Base-by-base conservation (phyloP, 2,329 filamentous ascomycete genomes). In the Colletotrichum cereale region DNA sequence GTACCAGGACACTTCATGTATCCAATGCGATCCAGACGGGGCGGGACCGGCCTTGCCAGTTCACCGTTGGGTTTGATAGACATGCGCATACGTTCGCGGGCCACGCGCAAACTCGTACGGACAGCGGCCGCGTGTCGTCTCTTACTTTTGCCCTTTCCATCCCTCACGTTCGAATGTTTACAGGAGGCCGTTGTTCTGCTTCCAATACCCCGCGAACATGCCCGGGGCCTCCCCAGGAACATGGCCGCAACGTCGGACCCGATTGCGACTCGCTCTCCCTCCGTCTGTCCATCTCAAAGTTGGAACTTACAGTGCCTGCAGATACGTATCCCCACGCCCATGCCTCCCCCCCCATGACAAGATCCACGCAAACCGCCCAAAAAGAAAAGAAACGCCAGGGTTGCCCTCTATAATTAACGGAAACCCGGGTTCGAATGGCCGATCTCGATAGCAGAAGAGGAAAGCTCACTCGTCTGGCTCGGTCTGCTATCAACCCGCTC, bases 251-350 rank as follows among this genome's bases (percentile, higher is more conserved):
- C 40, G 66, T 71, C 64, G 50, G 64, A 52, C 57, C 36, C 64
- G 57, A 67, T 62, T 57, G 57, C 64, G 68, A 68, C 57, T 67
- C 50, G 50, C 40, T 29, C 62, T 24, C n/a, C 57, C 52, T 52
- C 40, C 6, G 50, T 34, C 12, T 42, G 52, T 16, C 24, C 44
- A 40, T 40, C 31, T 48, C 34, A 61, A 61, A 3, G 40, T 31
- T 44, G 42, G n/a, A 60, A 36, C 29, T 26, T 61, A 47, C 42
- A 47, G 57, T 61, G 57, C 57, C 29, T 61, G 38, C 29, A 44
- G 50, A 67, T 57, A 64, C 38, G 61, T 55, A 56, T 63, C 24
- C 24, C 58, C 48, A 31, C 26, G 31, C n/a, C 58, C 34, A 24
- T 48, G 21, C 26, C 14, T 42, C 38, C 31, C 31, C 34, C 29